Base-by-base conservation (phyloP, 2,329 filamentous ascomycete species). In the Zymoseptoria crescenta region DNA sequence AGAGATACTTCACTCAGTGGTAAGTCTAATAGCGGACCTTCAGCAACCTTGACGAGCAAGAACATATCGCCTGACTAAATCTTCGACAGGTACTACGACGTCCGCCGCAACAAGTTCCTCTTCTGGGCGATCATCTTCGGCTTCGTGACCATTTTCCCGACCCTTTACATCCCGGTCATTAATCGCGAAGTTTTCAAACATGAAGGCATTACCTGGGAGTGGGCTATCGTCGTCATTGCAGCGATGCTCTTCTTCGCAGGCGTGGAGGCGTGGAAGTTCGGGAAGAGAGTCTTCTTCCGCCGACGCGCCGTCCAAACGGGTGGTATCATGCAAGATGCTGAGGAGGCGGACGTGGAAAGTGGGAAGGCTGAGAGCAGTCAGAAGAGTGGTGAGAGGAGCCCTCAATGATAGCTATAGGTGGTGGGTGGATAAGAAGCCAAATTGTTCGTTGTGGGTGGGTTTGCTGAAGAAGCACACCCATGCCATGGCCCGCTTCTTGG, bases 61-160 rank as follows among this genome's bases (percentile, higher is more conserved):
- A 27, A 9, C 13, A 27, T 20, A 27, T 21, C 13, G 4, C 3
- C 50, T 21, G 16, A 52, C 24, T 9, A n/a, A 24, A 24, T 29
- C 2, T 10, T 30, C 2, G 84, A 88, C 29, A 56, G 86, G 85
- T 79, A 83, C 65, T 67, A 79, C 58, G 85, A 88, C 66, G 78
- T 89, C 55, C 87, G 85, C 85, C 77, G 82, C 64, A 91, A 91
- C 76, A 79, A 84, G 72, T 88, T 90, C 75, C 69, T 78, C 30
- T 78, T 78, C 69, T 76, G 68, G 64, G 68, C 74, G 5, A 71
- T 78, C 29, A 68, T 77, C 19, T 67, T 69, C 8, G 76, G 76
- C 19, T 77, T 78, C 57, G 65, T 76, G 49, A 75, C 74, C 30
- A 72, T 78, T 21, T 77, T 78, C 68, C 75, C 76, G 0, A 69